Evolutionary conservation across 768 basidiomycete species (phyloP).

Genomic region (Cubamyces sp.): DNA sequence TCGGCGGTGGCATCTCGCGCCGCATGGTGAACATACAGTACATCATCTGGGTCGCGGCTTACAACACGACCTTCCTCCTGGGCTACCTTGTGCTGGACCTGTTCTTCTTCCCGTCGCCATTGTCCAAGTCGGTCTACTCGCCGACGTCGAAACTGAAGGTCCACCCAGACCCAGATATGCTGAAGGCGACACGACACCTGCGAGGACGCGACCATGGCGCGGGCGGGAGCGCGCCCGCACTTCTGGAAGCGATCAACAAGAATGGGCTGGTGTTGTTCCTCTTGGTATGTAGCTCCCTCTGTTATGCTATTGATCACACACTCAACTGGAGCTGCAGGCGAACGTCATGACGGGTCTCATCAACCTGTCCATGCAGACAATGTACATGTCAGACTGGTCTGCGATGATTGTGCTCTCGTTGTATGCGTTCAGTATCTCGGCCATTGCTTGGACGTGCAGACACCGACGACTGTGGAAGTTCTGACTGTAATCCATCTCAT

Average conservation of each 20-base stretch:
- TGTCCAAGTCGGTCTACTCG: conserved; percentile 39
- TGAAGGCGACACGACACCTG: conserved; percentile 27
- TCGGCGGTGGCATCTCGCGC: conserved; percentile 55
- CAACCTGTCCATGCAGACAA: conserved; percentile 79
- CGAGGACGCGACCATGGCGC: conserved; percentile 34
- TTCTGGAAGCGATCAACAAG: conserved; percentile 82
- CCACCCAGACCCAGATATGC: conserved; percentile 32
- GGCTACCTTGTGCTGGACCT: conserved; percentile 81
- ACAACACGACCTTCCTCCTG: conserved; percentile 84
- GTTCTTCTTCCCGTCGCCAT: conserved; percentile 57
- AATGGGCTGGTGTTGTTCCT: conserved; percentile 85
- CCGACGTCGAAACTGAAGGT: conserved; percentile 42
- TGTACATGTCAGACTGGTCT: conserved; percentile 63
- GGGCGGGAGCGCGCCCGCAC: conserved; percentile 41
- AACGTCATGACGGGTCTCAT: conserved; percentile 86
- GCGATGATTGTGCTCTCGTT: conserved; percentile 64
- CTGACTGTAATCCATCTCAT: conserved; percentile 15
- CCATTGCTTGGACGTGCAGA: conserved; percentile 62
- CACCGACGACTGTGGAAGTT: conserved; percentile 40
- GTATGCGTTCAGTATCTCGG: conserved; percentile 65
- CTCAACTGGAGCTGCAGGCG: conserved; percentile 52
- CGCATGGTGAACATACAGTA: conserved; percentile 83
- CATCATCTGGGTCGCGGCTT: conserved; percentile 86
- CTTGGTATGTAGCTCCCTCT: conserved; percentile 52
- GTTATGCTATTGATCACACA: not conserved